Evolutionary conservation across 139 green algal species (phyloP), one percentile per base, ranked within the genome.

Genomic region (Protoeuglena noctilucae): DNA sequence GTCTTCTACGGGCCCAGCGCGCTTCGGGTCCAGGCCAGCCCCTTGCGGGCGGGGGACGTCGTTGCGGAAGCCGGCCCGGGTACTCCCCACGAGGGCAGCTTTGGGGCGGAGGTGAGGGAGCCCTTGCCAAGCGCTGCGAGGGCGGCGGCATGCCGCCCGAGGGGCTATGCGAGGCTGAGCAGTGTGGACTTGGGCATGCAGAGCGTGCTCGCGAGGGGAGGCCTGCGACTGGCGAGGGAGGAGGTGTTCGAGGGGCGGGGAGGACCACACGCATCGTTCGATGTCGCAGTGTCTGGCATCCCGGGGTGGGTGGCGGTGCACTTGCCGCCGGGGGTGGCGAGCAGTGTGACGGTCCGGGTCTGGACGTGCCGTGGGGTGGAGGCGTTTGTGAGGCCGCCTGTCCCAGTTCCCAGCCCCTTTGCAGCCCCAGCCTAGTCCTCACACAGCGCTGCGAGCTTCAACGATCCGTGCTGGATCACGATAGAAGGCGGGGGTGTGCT

Each of bases 361-460:
- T 93, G 78, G 71, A 72, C 63, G 12, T 82, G 84, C 1, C 54
- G 62, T 0, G 88, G 88, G 0, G 67, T 96, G 6, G 84, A 96
- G 66, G 83, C 89, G 50, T 93, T 89, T 62, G 40, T 81, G 31
- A 63, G 88, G 14, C 68, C 75, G n/a, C 72, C 81, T 3, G 52
- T 95, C 60, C 87, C 87, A 17, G 56, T 52, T n/a, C 19, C 52
- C 16, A 24, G 28, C 23, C 70, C 70, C 3, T 19, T 21, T 48
- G 40, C 18, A 21, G 40, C 18, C 18, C 40, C 40, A 48, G n/a
- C n/a, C n/a, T n/a, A n/a, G n/a, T n/a, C n/a, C n/a, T n/a, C n/a
- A n/a, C n/a, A n/a, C n/a, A n/a, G n/a, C n/a, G n/a, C n/a, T n/a
- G n/a, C n/a, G n/a, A n/a, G n/a, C n/a, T n/a, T n/a, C n/a, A n/a